Percentiles rank a stretch among this genome's conserved stretches.
phyloP scores from a whole-genome alignment of 163 green algal genomes.

The Coccomyxa subellipsoidea region DNA sequence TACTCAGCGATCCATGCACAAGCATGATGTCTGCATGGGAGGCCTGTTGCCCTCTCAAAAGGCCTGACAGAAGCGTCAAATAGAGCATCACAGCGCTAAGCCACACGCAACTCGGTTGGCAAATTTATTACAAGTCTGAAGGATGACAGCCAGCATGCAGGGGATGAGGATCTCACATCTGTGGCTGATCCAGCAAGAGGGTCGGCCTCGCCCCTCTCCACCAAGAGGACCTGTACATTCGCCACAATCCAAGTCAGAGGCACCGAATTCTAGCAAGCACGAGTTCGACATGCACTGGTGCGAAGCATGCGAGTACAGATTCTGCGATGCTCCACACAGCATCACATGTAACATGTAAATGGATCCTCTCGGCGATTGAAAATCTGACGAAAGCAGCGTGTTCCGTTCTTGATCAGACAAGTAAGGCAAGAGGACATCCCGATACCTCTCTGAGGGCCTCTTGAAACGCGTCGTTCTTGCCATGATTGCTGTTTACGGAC shows the following conservation, averaged over 20 bases:
- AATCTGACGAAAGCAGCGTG: neutral
- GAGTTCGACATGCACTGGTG: neutral
- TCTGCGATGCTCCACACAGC: too few relatives aligned
- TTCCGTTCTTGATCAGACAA: neutral
- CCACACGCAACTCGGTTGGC: too few relatives aligned
- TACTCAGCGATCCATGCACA: too few relatives aligned
- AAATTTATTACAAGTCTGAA: neutral
- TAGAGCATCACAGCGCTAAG: too few relatives aligned
- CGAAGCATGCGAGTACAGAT: neutral
- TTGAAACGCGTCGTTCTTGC: neutral
- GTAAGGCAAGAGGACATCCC: neutral
- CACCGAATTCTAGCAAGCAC: neutral
- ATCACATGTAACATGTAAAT: too few relatives aligned
- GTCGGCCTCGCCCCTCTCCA: slow-evolving; percentile 11
- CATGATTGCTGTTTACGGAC: neutral
- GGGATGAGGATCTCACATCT: neutral
- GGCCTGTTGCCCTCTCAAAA: too few relatives aligned
- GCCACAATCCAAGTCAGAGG: neutral
- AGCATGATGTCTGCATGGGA: too few relatives aligned
- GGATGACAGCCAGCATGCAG: neutral
- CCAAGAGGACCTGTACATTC: slow-evolving; percentile 14
- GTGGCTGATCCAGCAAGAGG: slow-evolving; percentile 3
- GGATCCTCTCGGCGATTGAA: neutral
- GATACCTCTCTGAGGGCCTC: neutral
- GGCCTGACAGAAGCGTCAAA: too few relatives aligned